Evolutionary conservation across 2,329 filamentous ascomycete species (phyloP).

Genomic region (Talaromyces sp.): DNA sequence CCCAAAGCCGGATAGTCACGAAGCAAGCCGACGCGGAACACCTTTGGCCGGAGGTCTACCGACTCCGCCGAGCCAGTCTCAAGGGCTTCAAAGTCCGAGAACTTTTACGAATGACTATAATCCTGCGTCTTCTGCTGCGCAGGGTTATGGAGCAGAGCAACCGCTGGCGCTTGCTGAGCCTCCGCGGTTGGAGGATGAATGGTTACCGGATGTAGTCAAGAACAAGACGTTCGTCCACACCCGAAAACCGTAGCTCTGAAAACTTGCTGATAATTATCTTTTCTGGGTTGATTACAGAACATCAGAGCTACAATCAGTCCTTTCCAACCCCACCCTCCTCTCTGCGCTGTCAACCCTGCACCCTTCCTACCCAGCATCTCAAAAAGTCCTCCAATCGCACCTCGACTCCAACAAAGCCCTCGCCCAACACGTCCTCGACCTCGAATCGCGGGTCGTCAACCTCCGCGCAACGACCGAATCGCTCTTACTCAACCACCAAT

Average conservation of each 20-base stretch:
- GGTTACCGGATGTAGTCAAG: conserved; percentile 72
- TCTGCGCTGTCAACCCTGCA: conserved; percentile 73
- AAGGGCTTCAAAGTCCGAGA: background rate
- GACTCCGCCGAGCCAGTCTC: conserved; percentile 41
- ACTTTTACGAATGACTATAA: background rate
- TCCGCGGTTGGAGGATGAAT: conserved; percentile 55
- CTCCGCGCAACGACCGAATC: conserved; percentile 69
- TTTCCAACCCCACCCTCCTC: conserved; percentile 66
- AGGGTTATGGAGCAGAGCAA: background rate
- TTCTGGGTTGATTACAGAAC: conserved; percentile 26
- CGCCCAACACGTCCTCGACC: conserved; percentile 47
- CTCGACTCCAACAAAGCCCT: conserved; percentile 70
- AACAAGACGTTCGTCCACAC: conserved; percentile 68
- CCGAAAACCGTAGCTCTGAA: background rate
- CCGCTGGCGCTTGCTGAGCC: conserved; percentile 24
- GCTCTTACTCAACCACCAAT: conserved; percentile 75
- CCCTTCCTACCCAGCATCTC: conserved; percentile 64
- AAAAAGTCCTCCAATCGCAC: conserved; percentile 60
- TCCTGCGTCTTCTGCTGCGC: background rate
- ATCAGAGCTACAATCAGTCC: conserved; percentile 66
- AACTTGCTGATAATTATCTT: background rate
- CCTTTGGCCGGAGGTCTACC: conserved; percentile 45
- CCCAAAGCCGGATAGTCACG: conserved; percentile 67
- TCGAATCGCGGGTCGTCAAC: conserved; percentile 47
- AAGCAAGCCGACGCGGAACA: conserved; percentile 63